Conservation (phyloP, 2,329 filamentous ascomycete genomes). For the Sarocladiaceae sp. region DNA sequence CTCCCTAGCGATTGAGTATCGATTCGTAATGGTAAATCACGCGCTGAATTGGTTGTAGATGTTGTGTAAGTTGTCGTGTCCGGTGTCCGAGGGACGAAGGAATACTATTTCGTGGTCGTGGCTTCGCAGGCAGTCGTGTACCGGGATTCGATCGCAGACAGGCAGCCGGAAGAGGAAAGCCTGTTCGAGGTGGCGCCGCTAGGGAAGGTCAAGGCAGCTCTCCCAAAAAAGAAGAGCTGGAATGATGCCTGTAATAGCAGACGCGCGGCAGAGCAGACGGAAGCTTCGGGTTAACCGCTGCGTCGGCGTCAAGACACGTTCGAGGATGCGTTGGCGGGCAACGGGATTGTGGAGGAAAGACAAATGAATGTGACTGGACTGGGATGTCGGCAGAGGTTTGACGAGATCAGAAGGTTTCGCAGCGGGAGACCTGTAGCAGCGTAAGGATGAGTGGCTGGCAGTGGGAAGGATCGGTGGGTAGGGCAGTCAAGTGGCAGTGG, state of each 20-base stretch:
- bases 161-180: constrained; percentile 6
- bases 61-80: not conserved
- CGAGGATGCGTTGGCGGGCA: not conserved
- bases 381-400: constrained; percentile 5
- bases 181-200: constrained; percentile 1
- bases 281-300: not conserved
- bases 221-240: not conserved
- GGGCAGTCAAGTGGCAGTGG: too few species aligned
- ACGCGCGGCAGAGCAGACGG: not conserved
- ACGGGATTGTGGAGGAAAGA: not conserved
- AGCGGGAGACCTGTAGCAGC: not conserved
- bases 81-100: not conserved
- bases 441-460: not conserved
- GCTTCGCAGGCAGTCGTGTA: not conserved
- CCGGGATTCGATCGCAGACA: not conserved
- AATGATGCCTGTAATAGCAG: not conserved
- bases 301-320: constrained; percentile 2
- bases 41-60: not conserved
- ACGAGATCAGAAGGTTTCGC: constrained; percentile 7
- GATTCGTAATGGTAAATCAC: not conserved
- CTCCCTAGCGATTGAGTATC: not conserved
- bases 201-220: not conserved
- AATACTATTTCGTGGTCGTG: not conserved
- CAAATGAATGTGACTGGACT: not conserved
- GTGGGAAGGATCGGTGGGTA: too few species aligned